Base-by-base conservation (phyloP, 202 grass and related monocot genomes). In the Musa balbisiana region DNA sequence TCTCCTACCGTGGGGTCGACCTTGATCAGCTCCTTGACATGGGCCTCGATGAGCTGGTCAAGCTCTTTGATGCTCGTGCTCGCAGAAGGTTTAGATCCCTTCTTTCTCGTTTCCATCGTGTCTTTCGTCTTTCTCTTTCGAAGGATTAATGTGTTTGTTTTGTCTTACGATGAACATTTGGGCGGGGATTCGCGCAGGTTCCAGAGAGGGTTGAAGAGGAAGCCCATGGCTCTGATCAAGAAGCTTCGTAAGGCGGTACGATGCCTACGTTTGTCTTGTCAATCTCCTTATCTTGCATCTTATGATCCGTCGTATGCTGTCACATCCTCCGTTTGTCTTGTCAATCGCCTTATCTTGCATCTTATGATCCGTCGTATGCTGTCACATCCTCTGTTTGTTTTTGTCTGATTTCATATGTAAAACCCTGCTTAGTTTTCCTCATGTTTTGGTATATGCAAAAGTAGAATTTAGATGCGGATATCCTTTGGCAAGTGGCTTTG, bases 211-310 rank as follows among this genome's bases (percentile, higher is more conserved):
- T 80, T 99, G 66, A 99, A 95, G 91, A 90, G 95, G 87, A 99
- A 99, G 91, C 95, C 95, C 2, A 92, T 99, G 95, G 95, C 91
- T 49, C 76, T 99, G 85, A 84, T 99, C 75, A 99, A 99, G 89
- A 99, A 95, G 84, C 84, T 99, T 51, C 91, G 95, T 79, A 99
- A 99, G 83, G 95, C 91, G 77, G 95, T 99, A 80, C 78, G 95
- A 1, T 76, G 14, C 51, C 8, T 22, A 3, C 68, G 66, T 73
- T 17, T 6, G 2, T 27, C 82, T 12, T 2, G 10, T 9, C 22
- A 19, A 2, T 73, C 20, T 85, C 3, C 25, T 64, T 67, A 63
- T 52, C 13, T 73, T 16, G 8, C 17, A 21, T 63, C 20, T n/a
- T n/a, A n/a, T n/a, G n/a, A 5, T 69, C 15, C 11, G 12, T 69